Base-by-base conservation (phyloP, 345 rosid species). In the Raphanus raphanistrum region DNA sequence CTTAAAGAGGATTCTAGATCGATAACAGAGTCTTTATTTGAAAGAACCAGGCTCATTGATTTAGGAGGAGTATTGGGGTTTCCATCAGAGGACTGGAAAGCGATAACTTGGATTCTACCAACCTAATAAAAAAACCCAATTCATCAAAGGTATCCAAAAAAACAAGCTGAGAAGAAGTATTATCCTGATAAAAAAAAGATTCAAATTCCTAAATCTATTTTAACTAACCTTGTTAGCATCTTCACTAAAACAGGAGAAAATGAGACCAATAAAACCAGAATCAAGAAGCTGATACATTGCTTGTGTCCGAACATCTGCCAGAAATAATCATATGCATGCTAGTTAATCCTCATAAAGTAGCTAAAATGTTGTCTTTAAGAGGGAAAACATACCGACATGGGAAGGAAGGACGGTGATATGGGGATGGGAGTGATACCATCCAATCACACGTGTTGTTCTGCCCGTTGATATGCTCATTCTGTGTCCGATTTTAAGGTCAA, bases 371-470 rank as follows among this genome's bases (percentile, higher is more conserved):
- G 5, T 45, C 5, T 11, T 45, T 13, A 61, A 11, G 63, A 21
- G 12, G 12, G 27, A 36, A 68, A 36, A 68, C 90, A 77, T 84
- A 92, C 98, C 98, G 72, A 95, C 97, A 84, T 95, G 98, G 50
- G 99, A 95, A 75, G 99, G 99, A 71, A 95, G 90, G 66, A 95
- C 99, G 8, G 99, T 95, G 65, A 92, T 92, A 80, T 95, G 98
- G 61, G 98, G 98, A 83, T 95, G 99, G 10, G 98, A 95, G 87
- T 95, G 99, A 64, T 95, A 95, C 99, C 99, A 95, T 63, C 99
- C 99, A 29, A 95, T 95, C 65, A 95, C 99, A 45, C 98, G 84
- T 61, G 98, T 95, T 15, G 94, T 95, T 82, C 87, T 86, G 27
- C 96, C 96, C 2, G 98, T 88, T 27, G 89, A 82, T 12, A 80